Evolutionary conservation across 2,329 filamentous ascomycete species (phyloP).

Genomic region (Clonostachys chloroleuca): DNA sequence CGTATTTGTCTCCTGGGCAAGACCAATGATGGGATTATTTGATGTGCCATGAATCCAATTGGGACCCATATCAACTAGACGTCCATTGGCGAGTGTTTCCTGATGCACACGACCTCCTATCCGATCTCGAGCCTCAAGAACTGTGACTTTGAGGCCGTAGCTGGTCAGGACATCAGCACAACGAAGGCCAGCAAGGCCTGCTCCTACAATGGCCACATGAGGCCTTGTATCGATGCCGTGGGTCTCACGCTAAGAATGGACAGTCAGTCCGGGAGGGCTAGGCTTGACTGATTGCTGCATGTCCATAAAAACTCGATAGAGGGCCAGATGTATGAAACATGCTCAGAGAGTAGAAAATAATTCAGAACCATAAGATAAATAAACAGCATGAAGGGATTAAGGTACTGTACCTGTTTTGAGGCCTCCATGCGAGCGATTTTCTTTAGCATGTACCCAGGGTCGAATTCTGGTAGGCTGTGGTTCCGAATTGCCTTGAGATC

Average conservation of each 20-base stretch:
- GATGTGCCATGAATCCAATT: slow-evolving; percentile 64
- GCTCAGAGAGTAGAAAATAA: too few relatives aligned
- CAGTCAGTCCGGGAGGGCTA: too few relatives aligned
- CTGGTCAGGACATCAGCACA: slow-evolving; percentile 64
- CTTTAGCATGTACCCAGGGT: slow-evolving; percentile 19
- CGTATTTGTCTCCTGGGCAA: slow-evolving; percentile 59
- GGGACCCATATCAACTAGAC: slow-evolving; percentile 58
- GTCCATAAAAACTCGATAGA: too few relatives aligned
- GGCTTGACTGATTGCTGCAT: too few relatives aligned
- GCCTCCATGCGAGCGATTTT: slow-evolving; percentile 20
- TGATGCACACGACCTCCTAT: slow-evolving; percentile 62
- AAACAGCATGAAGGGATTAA: background rate
- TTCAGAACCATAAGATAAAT: too few relatives aligned
- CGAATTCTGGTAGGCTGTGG: slow-evolving; percentile 23
- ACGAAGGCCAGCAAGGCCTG: slow-evolving; percentile 66
- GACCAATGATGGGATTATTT: slow-evolving; percentile 66
- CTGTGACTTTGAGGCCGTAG: slow-evolving; percentile 61
- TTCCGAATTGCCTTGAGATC: slow-evolving; percentile 38
- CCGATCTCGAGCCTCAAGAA: slow-evolving; percentile 64
- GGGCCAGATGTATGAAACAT: too few relatives aligned
- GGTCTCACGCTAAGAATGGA: slow-evolving; percentile 2
- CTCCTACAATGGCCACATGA: slow-evolving; percentile 64
- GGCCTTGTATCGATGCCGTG: slow-evolving; percentile 19
- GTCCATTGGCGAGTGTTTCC: slow-evolving; percentile 38
- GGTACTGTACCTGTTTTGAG: slow-evolving; percentile 26